Percentiles rank a stretch among this genome's conserved stretches.
Conservation (phyloP, 306 rosid species). For the Calophaca sinica region DNA sequence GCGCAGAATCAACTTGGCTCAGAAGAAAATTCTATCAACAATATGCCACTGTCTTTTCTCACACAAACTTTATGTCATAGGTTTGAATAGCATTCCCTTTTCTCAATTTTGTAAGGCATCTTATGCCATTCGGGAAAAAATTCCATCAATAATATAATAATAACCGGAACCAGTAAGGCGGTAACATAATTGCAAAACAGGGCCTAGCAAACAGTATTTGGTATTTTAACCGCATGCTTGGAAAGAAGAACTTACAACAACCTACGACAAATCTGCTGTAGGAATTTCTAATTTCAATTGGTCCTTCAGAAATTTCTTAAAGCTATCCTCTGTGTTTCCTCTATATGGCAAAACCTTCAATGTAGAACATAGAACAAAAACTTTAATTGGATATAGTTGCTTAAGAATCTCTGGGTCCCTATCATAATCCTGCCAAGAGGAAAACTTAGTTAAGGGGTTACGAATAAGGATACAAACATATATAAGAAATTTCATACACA, state of each 20-base stretch:
- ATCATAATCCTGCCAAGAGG: slow-evolving; percentile 77
- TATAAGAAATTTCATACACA: slow-evolving; percentile 7
- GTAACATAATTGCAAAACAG: background rate
- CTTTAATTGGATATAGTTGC: slow-evolving; percentile 63
- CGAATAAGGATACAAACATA: background rate
- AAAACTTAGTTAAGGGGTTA: slow-evolving; percentile 11
- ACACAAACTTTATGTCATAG: background rate
- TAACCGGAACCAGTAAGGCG: background rate
- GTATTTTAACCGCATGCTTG: background rate
- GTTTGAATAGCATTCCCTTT: background rate
- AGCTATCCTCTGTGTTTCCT: slow-evolving; percentile 63
- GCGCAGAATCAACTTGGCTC: background rate
- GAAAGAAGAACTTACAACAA: slow-evolving; percentile 8
- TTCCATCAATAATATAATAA: slow-evolving; percentile 3
- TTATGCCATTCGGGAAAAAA: background rate
- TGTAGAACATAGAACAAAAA: slow-evolving; percentile 66
- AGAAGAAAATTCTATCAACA: background rate
- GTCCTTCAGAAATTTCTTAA: slow-evolving; percentile 67
- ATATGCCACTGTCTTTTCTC: background rate
- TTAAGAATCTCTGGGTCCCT: slow-evolving; percentile 72
- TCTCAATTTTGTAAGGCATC: slow-evolving; percentile 16
- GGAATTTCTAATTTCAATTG: slow-evolving; percentile 44
- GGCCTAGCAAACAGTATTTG: slow-evolving; percentile 14
- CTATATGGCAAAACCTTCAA: slow-evolving; percentile 56
- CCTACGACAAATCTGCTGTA: slow-evolving; percentile 25